phyloP scores from a whole-genome alignment of 148 eudicot species.

The Agrostemma githago region DNA sequence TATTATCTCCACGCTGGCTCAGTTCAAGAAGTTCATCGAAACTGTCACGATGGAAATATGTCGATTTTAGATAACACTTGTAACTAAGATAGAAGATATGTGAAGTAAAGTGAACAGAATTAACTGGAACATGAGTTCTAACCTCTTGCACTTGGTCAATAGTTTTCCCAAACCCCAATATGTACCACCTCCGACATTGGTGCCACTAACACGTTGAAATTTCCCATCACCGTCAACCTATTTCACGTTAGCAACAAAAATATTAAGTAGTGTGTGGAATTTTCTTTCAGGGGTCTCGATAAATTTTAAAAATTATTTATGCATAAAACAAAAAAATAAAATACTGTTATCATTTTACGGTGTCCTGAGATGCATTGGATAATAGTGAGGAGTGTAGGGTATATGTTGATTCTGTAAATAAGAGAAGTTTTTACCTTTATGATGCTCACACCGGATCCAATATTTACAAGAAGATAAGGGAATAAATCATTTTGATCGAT shows the following conservation, averaged over 20 bases:
- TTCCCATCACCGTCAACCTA: conserved; percentile 95
- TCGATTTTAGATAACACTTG: conserved; percentile 8
- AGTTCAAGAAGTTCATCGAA: conserved; percentile 90
- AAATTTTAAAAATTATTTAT: no score
- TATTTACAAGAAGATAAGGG: conserved; percentile 93
- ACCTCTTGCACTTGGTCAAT: conserved; percentile 95
- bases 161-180: conserved; percentile 96
- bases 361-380: no score
- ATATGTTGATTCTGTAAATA: conserved; percentile 3
- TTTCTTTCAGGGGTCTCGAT: not conserved
- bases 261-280: not conserved
- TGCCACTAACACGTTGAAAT: conserved; percentile 92
- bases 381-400: not conserved
- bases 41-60: conserved; percentile 33
- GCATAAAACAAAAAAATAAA: no score
- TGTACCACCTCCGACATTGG: conserved; percentile 99
- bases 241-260: conserved; percentile 18
- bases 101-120: conserved; percentile 9
- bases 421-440: conserved; percentile 59
- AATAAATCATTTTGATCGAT: conserved; percentile 86
- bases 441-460: conserved; percentile 98
- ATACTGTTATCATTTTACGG: no score
- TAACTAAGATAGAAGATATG: conserved; percentile 10
- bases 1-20: conserved; percentile 92
- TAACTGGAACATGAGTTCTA: not conserved